Conservation (phyloP, 1,139 yeast genomes). For the Saccharomycopsis crataegensis region DNA sequence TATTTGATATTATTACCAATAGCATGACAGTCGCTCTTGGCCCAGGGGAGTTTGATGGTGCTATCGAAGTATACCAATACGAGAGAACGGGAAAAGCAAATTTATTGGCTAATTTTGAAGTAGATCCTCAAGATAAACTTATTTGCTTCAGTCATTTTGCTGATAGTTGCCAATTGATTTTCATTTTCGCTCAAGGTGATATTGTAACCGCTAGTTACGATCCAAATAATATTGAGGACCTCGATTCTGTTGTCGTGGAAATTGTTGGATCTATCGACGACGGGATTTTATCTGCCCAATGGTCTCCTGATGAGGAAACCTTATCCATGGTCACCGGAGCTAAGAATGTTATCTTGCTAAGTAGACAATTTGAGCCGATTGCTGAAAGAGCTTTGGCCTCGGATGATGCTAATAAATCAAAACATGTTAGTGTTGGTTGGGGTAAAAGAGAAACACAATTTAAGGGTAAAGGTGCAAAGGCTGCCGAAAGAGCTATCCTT, state of each 20-base stretch:
- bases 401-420: slow-evolving; percentile 62
- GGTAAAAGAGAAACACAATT: slow-evolving; percentile 97
- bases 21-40: slow-evolving; percentile 63
- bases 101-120: slow-evolving; percentile 51
- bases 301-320: slow-evolving; percentile 93
- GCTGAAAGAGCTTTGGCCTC: slow-evolving; percentile 53
- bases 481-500: slow-evolving; percentile 54
- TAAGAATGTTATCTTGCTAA: slow-evolving; percentile 55
- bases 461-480: slow-evolving; percentile 87
- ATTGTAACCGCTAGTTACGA: slow-evolving; percentile 62
- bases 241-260: slow-evolving; percentile 50
- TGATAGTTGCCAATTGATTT: slow-evolving; percentile 53
- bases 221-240: slow-evolving; percentile 28
- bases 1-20: slow-evolving; percentile 72
- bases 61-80: slow-evolving; percentile 53
- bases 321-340: slow-evolving; percentile 63
- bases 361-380: slow-evolving; percentile 75
- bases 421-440: slow-evolving; percentile 98
- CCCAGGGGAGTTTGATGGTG: slow-evolving; percentile 45
- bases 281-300: slow-evolving; percentile 56
- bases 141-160: slow-evolving; percentile 57
- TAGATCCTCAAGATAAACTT: slow-evolving; percentile 29
- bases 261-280: slow-evolving; percentile 82
- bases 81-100: slow-evolving; percentile 49
- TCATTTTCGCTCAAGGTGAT: slow-evolving; percentile 62